Percentiles rank a stretch among this genome's conserved stretches.
phyloP scores from a whole-genome alignment of 768 basidiomycete species.

The Glaciozyma antarctica region DNA sequence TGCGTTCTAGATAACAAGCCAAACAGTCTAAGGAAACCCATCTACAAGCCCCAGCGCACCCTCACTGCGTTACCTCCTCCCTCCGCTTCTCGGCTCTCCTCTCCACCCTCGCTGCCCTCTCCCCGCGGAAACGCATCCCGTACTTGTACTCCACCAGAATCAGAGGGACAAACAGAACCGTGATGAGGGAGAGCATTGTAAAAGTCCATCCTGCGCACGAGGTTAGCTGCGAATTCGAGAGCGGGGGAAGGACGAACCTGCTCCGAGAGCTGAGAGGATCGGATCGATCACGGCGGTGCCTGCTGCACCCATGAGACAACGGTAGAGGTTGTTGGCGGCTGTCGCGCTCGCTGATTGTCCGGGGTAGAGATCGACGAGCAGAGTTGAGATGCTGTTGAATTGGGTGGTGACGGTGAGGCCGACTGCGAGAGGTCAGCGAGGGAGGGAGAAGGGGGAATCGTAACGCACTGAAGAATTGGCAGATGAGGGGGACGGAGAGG shows the following conservation, averaged over 20 bases:
- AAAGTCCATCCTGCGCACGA: slow-evolving; percentile 16
- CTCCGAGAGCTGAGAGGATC: slow-evolving; percentile 14
- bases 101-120: background rate
- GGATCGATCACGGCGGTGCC: slow-evolving; percentile 21
- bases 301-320: slow-evolving; percentile 28
- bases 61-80: background rate
- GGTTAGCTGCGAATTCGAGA: no score
- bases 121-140: slow-evolving; percentile 14
- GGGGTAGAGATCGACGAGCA: slow-evolving; percentile 39
- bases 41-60: no score
- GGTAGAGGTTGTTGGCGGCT: slow-evolving; percentile 35
- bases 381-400: slow-evolving; percentile 6
- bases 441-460: no score
- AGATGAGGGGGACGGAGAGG: slow-evolving; percentile 35
- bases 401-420: slow-evolving; percentile 19
- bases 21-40: no score
- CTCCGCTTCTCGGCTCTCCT: background rate
- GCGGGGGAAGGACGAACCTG: slow-evolving; percentile 7
- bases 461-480: slow-evolving; percentile 36
- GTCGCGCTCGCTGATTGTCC: slow-evolving; percentile 38
- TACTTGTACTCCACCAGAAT: slow-evolving; percentile 19
- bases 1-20: no score
- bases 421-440: background rate
- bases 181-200: slow-evolving; percentile 23
- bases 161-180: slow-evolving; percentile 16